A percentile compares a stretch with the other conserved stretches of the same genome.
phyloP scores from a whole-genome alignment of 495 filamentous ascomycete species.

The Hypoxylon fuscum region DNA sequence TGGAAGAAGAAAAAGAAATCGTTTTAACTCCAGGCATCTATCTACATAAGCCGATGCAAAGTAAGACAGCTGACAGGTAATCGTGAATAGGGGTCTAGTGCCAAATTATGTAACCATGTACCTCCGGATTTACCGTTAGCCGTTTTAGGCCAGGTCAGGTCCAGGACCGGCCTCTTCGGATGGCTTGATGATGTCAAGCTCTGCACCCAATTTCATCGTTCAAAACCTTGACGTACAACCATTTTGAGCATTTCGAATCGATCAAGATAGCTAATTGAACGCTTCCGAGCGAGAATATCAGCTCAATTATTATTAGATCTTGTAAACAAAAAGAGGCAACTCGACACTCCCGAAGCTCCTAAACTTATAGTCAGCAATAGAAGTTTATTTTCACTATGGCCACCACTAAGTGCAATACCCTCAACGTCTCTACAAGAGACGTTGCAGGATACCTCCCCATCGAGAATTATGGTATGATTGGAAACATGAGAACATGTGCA shows the following conservation, averaged over 20 bases:
- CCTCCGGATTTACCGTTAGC: constrained; percentile 3
- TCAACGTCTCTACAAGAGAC: constrained; percentile 43
- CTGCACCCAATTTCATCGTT: constrained; percentile 4
- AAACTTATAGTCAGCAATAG: background rate
- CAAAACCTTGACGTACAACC: constrained; percentile 9
- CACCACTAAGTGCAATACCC: constrained; percentile 33
- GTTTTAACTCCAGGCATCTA: background rate
- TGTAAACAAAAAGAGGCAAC: constrained; percentile 4
- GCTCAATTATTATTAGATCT: background rate
- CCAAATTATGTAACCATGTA: constrained; percentile 1
- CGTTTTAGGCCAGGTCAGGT: constrained; percentile 5
- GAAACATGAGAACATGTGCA: constrained; percentile 81
- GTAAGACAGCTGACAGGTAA: too few relatives aligned
- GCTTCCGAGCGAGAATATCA: background rate
- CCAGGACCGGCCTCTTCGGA: constrained; percentile 10
- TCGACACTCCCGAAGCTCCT: background rate
- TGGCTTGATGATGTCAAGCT: constrained; percentile 33
- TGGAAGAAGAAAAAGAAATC: background rate
- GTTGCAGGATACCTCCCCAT: constrained; percentile 66
- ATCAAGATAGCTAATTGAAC: background rate
- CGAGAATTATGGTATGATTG: constrained; percentile 79
- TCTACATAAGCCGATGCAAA: background rate
- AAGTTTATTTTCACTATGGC: constrained; percentile 22
- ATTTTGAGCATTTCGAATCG: background rate
- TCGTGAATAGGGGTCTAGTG: background rate